phyloP scores from a whole-genome alignment of 164 flowering plant species.

The Magnolia changhungtana region DNA sequence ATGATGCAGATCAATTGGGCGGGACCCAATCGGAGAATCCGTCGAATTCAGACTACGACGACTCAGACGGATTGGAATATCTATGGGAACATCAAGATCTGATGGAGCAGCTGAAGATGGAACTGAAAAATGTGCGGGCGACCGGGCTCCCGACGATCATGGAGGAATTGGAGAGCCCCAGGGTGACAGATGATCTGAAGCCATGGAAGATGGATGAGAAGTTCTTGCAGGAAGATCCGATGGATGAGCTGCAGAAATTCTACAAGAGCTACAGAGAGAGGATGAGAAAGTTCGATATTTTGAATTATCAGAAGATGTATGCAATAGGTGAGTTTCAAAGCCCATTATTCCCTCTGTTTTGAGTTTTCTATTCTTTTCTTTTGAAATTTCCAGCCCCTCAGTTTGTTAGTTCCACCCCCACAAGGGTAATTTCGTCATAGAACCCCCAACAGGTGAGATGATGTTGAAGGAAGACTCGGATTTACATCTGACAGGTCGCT shows the following conservation, averaged over 20 bases:
- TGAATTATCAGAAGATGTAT: slow-evolving; percentile 93
- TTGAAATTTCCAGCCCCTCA: no score
- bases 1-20: neutral
- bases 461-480: no score
- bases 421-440: no score
- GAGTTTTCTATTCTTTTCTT: no score
- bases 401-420: no score
- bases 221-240: slow-evolving; percentile 47
- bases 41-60: slow-evolving; percentile 35
- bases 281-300: slow-evolving; percentile 89
- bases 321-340: slow-evolving; percentile 59
- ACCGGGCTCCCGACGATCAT: slow-evolving; percentile 83
- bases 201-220: slow-evolving; percentile 93
- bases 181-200: slow-evolving; percentile 62
- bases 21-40: slow-evolving; percentile 17
- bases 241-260: slow-evolving; percentile 72
- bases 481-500: no score
- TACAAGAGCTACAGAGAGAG: slow-evolving; percentile 77
- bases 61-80: slow-evolving; percentile 44
- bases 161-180: slow-evolving; percentile 81
- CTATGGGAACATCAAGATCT: slow-evolving; percentile 94
- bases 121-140: slow-evolving; percentile 70
- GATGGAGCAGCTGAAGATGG: slow-evolving; percentile 83
- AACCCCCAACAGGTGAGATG: no score
- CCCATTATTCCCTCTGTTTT: neutral